phyloP scores from a whole-genome alignment of 2,329 filamentous ascomycete species.

The Lecanicillium sp. region DNA sequence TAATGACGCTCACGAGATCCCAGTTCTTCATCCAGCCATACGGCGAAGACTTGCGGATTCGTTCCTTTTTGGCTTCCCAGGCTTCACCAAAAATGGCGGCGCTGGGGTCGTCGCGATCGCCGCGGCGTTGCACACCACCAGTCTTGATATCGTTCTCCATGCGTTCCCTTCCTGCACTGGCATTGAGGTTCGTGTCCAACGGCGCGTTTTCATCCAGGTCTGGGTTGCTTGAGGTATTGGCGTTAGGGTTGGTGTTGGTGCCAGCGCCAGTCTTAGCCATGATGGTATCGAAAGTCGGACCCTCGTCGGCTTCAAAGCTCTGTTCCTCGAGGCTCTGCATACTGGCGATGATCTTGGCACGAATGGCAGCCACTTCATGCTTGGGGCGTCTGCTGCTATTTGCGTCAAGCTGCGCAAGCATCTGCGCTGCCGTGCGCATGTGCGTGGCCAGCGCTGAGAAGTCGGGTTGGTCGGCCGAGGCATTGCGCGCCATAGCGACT shows the following conservation, averaged over 20 bases:
- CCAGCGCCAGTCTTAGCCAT: conserved; percentile 61
- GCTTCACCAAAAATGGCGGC: conserved; percentile 82
- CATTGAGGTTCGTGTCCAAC: conserved; percentile 48
- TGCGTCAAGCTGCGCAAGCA: conserved; percentile 75
- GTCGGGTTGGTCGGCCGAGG: conserved; percentile 62
- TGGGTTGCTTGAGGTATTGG: conserved; percentile 28
- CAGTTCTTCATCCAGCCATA: conserved; percentile 89
- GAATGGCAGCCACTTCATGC: conserved; percentile 74
- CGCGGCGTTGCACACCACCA: conserved; percentile 67
- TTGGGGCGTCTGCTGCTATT: conserved; percentile 74
- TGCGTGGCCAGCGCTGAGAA: conserved; percentile 78
- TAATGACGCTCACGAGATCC: conserved; percentile 80
- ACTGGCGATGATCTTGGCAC: conserved; percentile 80
- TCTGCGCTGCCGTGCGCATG: conserved; percentile 81
- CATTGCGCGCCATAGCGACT: conserved; percentile 45
- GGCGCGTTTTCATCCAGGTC: conserved; percentile 50
- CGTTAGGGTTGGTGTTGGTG: conserved; percentile 34
- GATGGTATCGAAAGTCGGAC: conserved; percentile 74
- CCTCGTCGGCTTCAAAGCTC: conserved; percentile 70
- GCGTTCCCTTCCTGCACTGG: conserved; percentile 67
- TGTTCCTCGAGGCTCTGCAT: conserved; percentile 86
- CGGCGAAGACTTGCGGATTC: conserved; percentile 73
- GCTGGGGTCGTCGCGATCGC: conserved; percentile 74
- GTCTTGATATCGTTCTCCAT: conserved; percentile 91
- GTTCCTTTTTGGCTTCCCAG: conserved; percentile 77